Base-by-base conservation (phyloP, 202 grass and related monocot genomes). In the Setaria italica region DNA sequence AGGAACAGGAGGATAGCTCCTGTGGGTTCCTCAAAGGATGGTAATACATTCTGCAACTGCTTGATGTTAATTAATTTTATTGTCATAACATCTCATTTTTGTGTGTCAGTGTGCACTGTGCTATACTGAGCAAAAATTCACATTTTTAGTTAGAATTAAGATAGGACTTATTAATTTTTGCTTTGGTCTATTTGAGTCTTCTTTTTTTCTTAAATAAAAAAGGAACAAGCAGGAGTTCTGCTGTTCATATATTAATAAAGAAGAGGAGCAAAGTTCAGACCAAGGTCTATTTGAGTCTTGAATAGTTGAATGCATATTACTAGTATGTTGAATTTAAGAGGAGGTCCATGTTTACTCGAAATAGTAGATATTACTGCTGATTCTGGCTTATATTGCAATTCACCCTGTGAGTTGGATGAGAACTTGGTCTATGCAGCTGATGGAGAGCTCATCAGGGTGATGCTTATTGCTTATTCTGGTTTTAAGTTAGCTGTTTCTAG, bases 1-100 rank as follows among this genome's bases (percentile, higher is more conserved):
- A 67, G 11, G 59, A 72, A 1, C 13, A 29, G 51, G 16, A 70
- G 0, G 70, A 69, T 39, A 32, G 62, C 17, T 72, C 58, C 11
- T 62, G 5, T 29, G 77, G 87, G 11, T 89, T 89, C 62, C 71
- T 89, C 43, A 81, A 85, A 81, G 87, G 87, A 85, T 89, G 82
- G 87, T 85, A 81, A 89, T 11, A 58, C 33, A 13, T 45, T 35
- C 17, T 47, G 3, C 35, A 76, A 33, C 37, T 62, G 1, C 2
- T 39, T 48, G 0, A 56, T 69, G 51, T 67, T 58, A 11, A 37
- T 37, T 65, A 34, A 15, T 34, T 55, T 55, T 74, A 16, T 6
- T 19, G 9, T 35, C 8, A 35, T 12, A 11, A 11, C 29, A 10
- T 73, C 2, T 34, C 30, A 54, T 34, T 34, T 51, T 11, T 35